Base-by-base conservation (phyloP, 805 yeast genomes). In the Candida andamanensis region DNA sequence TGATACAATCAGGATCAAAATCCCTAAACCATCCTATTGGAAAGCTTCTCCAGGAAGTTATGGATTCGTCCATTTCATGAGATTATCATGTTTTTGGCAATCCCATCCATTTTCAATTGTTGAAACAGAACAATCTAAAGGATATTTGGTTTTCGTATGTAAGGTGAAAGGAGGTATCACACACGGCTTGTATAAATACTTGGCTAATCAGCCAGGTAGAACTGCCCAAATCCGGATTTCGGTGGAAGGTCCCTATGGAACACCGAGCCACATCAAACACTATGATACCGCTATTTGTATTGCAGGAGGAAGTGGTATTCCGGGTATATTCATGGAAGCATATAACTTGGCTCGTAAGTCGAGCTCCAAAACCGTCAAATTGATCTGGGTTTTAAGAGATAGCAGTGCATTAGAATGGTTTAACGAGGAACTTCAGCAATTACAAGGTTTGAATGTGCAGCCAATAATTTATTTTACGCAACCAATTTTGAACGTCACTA, bases 291-390 rank as follows among this genome's bases (percentile, higher is more conserved):
- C 78, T 5, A 63, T 80, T 5, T 66, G 79, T 26, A 40, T 82
- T 15, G 81, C 89, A 6, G 89, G 86, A 29, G 90, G 92, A 18
- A 76, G 76, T 33, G 92, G 92, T 33, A 63, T 83, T 31, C 78
- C 90, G 1, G 84, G 78, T 15, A 56, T 68, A 15, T 54, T 58
- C 28, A 61, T 66, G 13, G 69, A 67, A 42, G 67, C 64, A 26
- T 33, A 45, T 24, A 52, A 57, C 35, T 37, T 58, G 32, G 54
- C 54, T 12, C 27, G 23, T 11, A 50, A 40, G 17, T 15, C 18
- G 17, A 46, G 55, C 29, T 40, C 23, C 7, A 41, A 44, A 13
- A 46, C 47, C 29, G 26, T 61, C 18, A 69, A 72, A 35, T 63
- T 84, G 33, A 56, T 72, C 22, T 85, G 95, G 95, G 67, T 72